A percentile compares a stretch with the other conserved stretches of the same genome.
These are phyloP conservation scores for Cryptosporidium parvum DNA, from an alignment of 169 alveolate genomes.

Conservation along the genomic window DNA sequence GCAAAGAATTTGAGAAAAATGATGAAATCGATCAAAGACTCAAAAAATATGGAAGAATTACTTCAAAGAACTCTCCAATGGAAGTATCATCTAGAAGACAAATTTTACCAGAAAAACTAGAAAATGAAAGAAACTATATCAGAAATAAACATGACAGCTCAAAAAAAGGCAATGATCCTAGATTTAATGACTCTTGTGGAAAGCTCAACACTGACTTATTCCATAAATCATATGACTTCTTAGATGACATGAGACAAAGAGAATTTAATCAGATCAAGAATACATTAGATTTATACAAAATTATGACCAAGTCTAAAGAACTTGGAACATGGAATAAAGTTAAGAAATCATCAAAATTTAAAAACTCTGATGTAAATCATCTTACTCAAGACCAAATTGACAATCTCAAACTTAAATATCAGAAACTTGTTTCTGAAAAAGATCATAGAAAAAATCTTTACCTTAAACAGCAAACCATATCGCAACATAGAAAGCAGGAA, in stretches of 20 bases:
- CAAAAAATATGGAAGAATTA: conserved; percentile 11
- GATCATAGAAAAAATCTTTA: conserved; percentile 46
- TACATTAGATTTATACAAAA: conserved; percentile 33
- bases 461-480: conserved; percentile 43
- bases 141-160: conserved; percentile 10
- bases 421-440: conserved; percentile 42
- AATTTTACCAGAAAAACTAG: conserved; percentile 24
- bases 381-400: conserved; percentile 48
- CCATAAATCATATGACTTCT: conserved; percentile 50
- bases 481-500: conserved; percentile 56
- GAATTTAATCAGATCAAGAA: conserved; percentile 45
- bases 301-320: conserved; percentile 50
- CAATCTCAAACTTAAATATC: conserved; percentile 32
- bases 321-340: conserved; percentile 58
- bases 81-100: conserved; percentile 70
- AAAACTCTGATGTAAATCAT: conserved; percentile 38
- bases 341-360: conserved; percentile 37
- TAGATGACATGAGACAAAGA: conserved; percentile 43
- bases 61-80: conserved; percentile 30
- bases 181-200: conserved; percentile 72
- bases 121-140: conserved; percentile 53
- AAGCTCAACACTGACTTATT: conserved; percentile 55
- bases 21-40: neutral
- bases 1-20: neutral
- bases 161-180: conserved; percentile 34